Percentiles rank a stretch among this genome's conserved stretches.
phyloP scores from a whole-genome alignment of 495 filamentous ascomycete genomes.

The Talaromyces liani region DNA sequence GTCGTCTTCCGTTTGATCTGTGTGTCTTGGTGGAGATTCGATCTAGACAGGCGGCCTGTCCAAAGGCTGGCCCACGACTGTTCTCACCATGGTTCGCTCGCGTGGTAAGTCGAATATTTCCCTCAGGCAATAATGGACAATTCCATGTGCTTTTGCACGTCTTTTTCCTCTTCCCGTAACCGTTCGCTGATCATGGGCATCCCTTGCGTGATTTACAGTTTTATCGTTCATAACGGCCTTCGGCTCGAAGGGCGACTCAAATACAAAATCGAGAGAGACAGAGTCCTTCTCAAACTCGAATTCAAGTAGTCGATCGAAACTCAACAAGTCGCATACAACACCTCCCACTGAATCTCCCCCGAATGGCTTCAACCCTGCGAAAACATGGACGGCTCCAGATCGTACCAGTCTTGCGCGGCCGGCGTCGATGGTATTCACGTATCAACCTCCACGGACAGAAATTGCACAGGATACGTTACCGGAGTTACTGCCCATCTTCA shows the following conservation, averaged over 20 bases:
- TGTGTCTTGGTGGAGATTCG: not conserved
- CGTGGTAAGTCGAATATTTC: conserved; percentile 27
- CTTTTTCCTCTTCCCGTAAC: not conserved
- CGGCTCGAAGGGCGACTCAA: conserved; percentile 17
- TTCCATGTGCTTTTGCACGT: conserved; percentile 2
- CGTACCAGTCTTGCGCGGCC: conserved; percentile 43
- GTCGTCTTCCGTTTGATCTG: not conserved
- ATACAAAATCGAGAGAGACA: conserved; percentile 30
- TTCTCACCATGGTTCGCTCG: conserved; percentile 32
- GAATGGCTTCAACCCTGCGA: not conserved
- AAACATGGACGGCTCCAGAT: conserved; percentile 15
- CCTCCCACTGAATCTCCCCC: not conserved
- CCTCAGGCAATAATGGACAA: not conserved
- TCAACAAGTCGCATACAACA: not conserved
- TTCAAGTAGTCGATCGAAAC: not conserved
- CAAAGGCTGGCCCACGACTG: not conserved
- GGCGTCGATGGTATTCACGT: conserved; percentile 63
- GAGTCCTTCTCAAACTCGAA: conserved; percentile 20
- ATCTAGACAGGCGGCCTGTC: not conserved
- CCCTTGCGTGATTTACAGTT: conserved; percentile 40
- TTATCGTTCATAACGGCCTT: conserved; percentile 58
- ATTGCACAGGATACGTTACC: conserved; percentile 77
- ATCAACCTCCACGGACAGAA: conserved; percentile 83
- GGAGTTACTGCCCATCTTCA: conserved; percentile 91
- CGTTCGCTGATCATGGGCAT: conserved; percentile 3